Conservation (phyloP, 345 rosid genomes). For the Viola odorata region DNA sequence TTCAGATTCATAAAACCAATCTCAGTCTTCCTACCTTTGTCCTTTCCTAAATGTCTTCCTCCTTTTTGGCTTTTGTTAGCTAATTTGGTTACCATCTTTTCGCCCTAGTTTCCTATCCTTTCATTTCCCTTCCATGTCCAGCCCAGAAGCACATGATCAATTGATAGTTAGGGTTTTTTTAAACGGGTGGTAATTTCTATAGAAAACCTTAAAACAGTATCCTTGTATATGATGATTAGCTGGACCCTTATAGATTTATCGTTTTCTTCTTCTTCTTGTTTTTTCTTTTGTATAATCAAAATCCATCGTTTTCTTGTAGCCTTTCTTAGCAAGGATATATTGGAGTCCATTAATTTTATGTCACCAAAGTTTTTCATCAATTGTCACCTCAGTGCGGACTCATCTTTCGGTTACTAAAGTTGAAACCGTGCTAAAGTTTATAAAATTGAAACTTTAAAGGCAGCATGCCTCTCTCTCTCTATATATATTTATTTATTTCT, state of each 20-base stretch:
- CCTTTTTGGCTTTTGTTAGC: constrained; percentile 15
- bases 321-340: not conserved
- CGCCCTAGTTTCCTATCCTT: not conserved
- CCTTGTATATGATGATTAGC: too few species aligned
- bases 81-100: constrained; percentile 24
- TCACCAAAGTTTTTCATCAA: too few species aligned
- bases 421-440: too few species aligned
- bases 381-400: too few species aligned
- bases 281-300: not conserved
- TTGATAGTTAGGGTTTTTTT: too few species aligned
- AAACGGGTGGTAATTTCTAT: too few species aligned
- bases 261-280: too few species aligned
- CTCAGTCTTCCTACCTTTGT: constrained; percentile 14
- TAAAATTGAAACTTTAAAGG: not conserved
- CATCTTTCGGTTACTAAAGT: constrained; percentile 2
- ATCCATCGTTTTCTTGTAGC: not conserved
- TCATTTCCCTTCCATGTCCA: not conserved
- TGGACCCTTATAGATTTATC: too few species aligned
- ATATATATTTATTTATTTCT: too few species aligned
- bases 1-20: constrained; percentile 1
- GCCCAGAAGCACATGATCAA: too few species aligned
- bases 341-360: too few species aligned
- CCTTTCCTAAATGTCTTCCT: constrained; percentile 13
- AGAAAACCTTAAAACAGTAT: too few species aligned
- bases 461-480: constrained; percentile 11